These are phyloP conservation scores for Populus ilicifolia DNA, from an alignment of 345 rosid genomes.

Conservation along the genomic window DNA sequence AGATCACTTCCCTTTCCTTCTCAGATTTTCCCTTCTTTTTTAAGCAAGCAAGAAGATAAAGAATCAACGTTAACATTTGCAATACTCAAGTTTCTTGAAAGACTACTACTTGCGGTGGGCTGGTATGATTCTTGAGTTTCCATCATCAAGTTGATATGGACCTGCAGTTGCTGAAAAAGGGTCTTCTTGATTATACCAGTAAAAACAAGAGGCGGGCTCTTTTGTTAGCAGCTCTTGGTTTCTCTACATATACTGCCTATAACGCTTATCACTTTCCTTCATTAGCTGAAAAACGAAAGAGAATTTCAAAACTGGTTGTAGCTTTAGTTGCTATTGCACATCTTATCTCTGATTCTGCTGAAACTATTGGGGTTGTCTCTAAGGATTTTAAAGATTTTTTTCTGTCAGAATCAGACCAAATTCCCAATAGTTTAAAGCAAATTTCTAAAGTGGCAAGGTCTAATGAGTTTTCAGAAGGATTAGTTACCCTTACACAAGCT, in stretches of 20 bases:
- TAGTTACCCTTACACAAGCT: constrained; percentile 47
- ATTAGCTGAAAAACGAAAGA: constrained; percentile 41
- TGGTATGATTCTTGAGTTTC: constrained; percentile 20
- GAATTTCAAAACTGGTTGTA: constrained; percentile 42
- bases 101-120: constrained; percentile 25
- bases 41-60: not conserved
- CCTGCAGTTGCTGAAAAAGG: constrained; percentile 36
- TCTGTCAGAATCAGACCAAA: constrained; percentile 60
- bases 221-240: constrained; percentile 32
- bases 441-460: constrained; percentile 56
- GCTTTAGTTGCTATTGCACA: constrained; percentile 52
- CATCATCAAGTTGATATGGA: constrained; percentile 58
- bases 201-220: constrained; percentile 58
- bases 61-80: too few species aligned
- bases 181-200: constrained; percentile 36
- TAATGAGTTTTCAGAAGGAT: constrained; percentile 46
- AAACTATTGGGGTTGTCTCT: constrained; percentile 40
- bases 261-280: constrained; percentile 62
- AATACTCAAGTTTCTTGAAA: not conserved
- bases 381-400: constrained; percentile 53
- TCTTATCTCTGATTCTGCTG: constrained; percentile 58
- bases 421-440: constrained; percentile 69
- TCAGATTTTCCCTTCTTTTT: constrained; percentile 1
- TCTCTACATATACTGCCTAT: constrained; percentile 49
- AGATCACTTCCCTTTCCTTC: constrained; percentile 7